Conservation (phyloP, 441 rosid genomes). For the Gossypium gossypioides region DNA sequence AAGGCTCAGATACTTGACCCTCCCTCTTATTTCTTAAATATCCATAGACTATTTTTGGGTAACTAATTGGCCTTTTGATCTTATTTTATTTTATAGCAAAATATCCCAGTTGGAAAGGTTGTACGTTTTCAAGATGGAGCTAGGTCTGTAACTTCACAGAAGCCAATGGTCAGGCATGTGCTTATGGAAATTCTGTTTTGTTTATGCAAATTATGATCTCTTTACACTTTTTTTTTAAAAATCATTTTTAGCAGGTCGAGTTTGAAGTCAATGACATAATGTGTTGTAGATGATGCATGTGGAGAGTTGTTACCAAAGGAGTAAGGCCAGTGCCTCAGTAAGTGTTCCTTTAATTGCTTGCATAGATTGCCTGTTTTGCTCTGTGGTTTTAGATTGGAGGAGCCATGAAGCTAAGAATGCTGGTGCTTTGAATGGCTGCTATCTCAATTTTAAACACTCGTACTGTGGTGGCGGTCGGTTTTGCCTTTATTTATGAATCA, state of each 20-base stretch:
- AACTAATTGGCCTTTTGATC: conserved; percentile 16
- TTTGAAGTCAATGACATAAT: conserved; percentile 36
- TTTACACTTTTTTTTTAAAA: conserved; percentile 26
- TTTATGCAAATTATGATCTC: conserved; percentile 29
- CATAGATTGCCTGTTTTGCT: conserved; percentile 2
- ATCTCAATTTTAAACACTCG: neutral
- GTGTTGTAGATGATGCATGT: neutral
- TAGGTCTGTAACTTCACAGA: conserved; percentile 64
- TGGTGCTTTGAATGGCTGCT: conserved; percentile 11
- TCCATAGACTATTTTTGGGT: neutral
- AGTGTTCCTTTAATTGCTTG: conserved; percentile 26
- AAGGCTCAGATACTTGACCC: conserved; percentile 25
- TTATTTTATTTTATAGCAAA: conserved; percentile 31
- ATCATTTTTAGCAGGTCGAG: conserved; percentile 39
- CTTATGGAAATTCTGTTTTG: conserved; percentile 27
- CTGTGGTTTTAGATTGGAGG: neutral
- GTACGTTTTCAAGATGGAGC: conserved; percentile 41
- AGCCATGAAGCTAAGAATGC: conserved; percentile 2
- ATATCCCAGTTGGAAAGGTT: conserved; percentile 29
- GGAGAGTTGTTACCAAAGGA: neutral
- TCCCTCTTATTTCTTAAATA: conserved; percentile 10
- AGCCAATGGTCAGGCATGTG: conserved; percentile 51
- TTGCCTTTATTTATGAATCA: neutral
- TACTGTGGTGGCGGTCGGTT: neutral
- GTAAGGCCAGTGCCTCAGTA: conserved; percentile 22